Evolutionary conservation across 495 filamentous ascomycete species (phyloP), one percentile per base, ranked within the genome.

Genomic region (Podospora appendiculata): DNA sequence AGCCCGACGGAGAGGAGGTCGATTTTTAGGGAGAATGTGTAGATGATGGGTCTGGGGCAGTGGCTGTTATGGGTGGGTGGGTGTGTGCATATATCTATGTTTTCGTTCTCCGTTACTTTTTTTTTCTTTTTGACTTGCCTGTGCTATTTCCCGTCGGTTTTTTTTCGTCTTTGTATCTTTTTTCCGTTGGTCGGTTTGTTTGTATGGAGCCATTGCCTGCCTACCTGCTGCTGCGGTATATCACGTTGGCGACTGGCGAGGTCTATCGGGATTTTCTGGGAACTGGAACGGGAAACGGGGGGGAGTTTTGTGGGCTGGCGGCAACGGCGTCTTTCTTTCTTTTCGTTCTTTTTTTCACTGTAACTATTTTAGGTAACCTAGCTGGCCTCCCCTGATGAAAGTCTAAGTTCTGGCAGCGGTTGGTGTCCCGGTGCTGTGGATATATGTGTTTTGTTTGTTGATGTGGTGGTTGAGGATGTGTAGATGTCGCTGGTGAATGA

Each of bases 11-110:
- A 76, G 60, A 66, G 77, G 52, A 71, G 65, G 50, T 74, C 71
- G 13, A 67, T 79, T 8, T 81, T 81, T 51, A 63, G 70, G 52
- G 77, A 80, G 64, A 60, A 77, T 42, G 66, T 79, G 46, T 81
- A 60, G 62, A 46, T 10, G 34, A 32, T 7, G 32, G 33, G 33
- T 6, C 4, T 5, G 8, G n/a, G 12, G 14, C 8, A 18, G 33
- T 33, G 16, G 43, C n/a, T n/a, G 11, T 2, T 12, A 12, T 14
- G n/a, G 14, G 41, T 42, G n/a, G 14, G 16, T 42, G 13, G 14
- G 13, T 42, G 13, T 38, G 36, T 38, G 36, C 13, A 13, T 38
- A 13, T 38, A 13, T 38, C 10, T 38, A 13, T 38, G 7, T 38
- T n/a, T n/a, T n/a, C 2, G 25, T 25, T 25, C 5, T 25, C 25